These are phyloP conservation scores for Lyophyllum semitale DNA, from an alignment of 768 basidiomycete species.

Conservation along the genomic window DNA sequence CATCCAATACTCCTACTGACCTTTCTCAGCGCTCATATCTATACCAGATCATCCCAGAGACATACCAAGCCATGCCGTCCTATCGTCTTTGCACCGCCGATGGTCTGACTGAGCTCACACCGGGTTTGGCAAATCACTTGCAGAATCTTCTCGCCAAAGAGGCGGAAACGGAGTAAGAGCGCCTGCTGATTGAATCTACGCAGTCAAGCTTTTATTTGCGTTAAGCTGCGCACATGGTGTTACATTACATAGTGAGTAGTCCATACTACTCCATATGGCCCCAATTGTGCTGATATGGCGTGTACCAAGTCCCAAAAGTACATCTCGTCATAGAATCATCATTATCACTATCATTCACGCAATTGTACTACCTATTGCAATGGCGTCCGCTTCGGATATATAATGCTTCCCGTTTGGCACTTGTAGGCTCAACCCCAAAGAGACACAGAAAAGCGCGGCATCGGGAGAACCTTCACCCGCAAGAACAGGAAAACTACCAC, in stretches of 20 bases:
- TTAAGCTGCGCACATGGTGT: too few species aligned
- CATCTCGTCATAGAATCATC: not conserved
- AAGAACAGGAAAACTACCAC: too few species aligned
- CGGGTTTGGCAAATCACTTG: conserved; percentile 59
- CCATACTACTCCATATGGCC: too few species aligned
- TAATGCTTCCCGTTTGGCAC: too few species aligned
- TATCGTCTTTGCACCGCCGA: conserved; percentile 81
- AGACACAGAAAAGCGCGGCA: too few species aligned
- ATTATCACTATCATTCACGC: not conserved
- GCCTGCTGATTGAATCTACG: not conserved
- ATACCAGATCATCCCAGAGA: conserved; percentile 63
- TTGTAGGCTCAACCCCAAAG: too few species aligned
- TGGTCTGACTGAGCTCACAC: conserved; percentile 68
- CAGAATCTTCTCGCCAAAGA: conserved; percentile 35
- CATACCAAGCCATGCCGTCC: conserved; percentile 83
- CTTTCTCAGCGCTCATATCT: not conserved
- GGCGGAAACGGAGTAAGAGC: conserved; percentile 30
- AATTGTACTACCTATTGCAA: too few species aligned
- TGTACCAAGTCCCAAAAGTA: too few species aligned
- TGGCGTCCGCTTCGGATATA: too few species aligned
- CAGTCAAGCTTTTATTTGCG: not conserved
- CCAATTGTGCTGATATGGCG: not conserved
- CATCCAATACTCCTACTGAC: not conserved
- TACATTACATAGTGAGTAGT: too few species aligned
- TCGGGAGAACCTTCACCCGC: too few species aligned